Conservation (phyloP, 225 moss, liverwort and hornwort genomes). For the Lunularia cruciata region DNA sequence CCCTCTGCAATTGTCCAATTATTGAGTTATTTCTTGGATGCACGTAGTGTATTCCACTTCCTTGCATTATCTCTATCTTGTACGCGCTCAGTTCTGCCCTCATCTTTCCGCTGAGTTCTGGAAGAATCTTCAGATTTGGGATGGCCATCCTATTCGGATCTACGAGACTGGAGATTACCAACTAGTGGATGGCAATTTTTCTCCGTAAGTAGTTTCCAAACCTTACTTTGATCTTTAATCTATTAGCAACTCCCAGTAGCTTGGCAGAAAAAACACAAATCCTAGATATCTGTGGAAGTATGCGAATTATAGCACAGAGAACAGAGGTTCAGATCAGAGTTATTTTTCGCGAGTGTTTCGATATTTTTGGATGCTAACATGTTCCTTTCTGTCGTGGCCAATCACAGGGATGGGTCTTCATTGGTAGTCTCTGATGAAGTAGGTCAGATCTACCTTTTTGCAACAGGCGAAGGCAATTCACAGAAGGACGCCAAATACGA, state of each 20-base stretch:
- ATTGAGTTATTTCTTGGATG: too few species aligned
- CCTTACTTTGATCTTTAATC: too few species aligned
- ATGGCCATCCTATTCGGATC: constrained; percentile 79
- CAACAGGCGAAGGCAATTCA: constrained; percentile 88
- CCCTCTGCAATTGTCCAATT: too few species aligned
- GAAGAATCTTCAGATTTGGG: constrained; percentile 70
- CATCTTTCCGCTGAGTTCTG: neutral
- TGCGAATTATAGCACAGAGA: too few species aligned
- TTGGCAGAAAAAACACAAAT: too few species aligned
- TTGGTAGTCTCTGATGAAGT: constrained; percentile 99
- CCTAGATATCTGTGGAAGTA: too few species aligned
- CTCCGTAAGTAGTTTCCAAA: constrained; percentile 96
- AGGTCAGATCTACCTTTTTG: constrained; percentile 97
- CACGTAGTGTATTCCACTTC: too few species aligned
- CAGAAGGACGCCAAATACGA: constrained; percentile 96
- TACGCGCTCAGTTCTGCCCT: neutral
- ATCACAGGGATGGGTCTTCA: constrained; percentile 85
- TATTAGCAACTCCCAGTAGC: too few species aligned
- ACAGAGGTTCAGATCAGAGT: too few species aligned
- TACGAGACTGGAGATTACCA: constrained; percentile 89
- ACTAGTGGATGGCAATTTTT: constrained; percentile 98
- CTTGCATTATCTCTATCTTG: too few species aligned
- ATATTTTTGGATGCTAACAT: neutral
- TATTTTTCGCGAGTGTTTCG: neutral
- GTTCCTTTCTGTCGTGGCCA: neutral